phyloP scores from a whole-genome alignment of 805 yeast species.

The Candida wancherniae region DNA sequence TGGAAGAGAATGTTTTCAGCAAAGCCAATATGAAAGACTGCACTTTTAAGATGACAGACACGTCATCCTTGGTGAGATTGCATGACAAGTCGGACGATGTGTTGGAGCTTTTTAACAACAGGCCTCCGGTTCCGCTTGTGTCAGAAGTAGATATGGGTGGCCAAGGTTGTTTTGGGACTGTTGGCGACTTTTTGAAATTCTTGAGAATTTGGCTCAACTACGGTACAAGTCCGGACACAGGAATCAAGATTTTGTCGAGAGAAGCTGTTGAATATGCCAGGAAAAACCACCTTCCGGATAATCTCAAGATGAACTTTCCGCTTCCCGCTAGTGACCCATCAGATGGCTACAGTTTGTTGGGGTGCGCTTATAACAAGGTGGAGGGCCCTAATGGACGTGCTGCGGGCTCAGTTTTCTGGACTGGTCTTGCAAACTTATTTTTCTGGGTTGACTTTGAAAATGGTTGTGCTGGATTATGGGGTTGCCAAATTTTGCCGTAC shows the following conservation, averaged over 20 bases:
- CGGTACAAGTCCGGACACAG: slow-evolving; percentile 39
- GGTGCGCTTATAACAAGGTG: slow-evolving; percentile 26
- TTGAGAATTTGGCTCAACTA: slow-evolving; percentile 36
- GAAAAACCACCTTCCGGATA: slow-evolving; percentile 28
- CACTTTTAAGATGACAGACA: slow-evolving; percentile 10
- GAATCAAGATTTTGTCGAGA: slow-evolving; percentile 21
- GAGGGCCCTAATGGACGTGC: slow-evolving; percentile 33
- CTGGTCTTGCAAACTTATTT: slow-evolving; percentile 36
- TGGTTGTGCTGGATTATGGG: slow-evolving; percentile 37
- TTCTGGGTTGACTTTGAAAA: slow-evolving; percentile 39
- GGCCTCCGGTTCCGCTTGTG: slow-evolving; percentile 13
- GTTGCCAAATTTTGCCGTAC: slow-evolving; percentile 33
- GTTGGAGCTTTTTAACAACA: slow-evolving; percentile 3
- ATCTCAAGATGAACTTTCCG: slow-evolving; percentile 14
- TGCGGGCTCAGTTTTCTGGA: slow-evolving; percentile 33
- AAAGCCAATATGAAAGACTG: slow-evolving; percentile 31
- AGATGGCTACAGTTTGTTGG: slow-evolving; percentile 32
- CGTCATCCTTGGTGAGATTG: slow-evolving; percentile 6
- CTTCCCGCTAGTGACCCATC: slow-evolving; percentile 15
- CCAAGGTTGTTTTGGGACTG: slow-evolving; percentile 37
- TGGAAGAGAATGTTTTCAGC: slow-evolving; percentile 27
- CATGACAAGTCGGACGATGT: slow-evolving; percentile 3
- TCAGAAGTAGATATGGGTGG: slow-evolving; percentile 38
- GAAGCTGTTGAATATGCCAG: slow-evolving; percentile 30
- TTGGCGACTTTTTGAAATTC: slow-evolving; percentile 35